Percentiles rank a stretch among this genome's conserved stretches.
phyloP scores from a whole-genome alignment of 164 flowering plant genomes.

The Brasenia schreberi region DNA sequence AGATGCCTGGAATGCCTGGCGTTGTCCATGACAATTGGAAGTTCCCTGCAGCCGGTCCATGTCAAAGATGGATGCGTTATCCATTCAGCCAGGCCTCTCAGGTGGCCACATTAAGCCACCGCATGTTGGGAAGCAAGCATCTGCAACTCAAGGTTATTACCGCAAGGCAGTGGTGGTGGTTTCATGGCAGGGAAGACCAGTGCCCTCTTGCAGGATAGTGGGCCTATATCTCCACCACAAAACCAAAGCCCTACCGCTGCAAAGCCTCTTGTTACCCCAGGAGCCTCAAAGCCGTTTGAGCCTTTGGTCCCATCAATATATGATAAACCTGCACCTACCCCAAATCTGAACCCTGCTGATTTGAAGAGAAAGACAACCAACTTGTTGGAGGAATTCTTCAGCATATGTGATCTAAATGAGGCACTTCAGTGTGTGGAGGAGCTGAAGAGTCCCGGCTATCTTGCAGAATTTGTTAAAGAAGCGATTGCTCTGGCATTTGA shows the following conservation, averaged over 20 bases:
- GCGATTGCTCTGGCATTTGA: conserved; percentile 62
- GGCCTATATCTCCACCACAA: conserved; percentile 13
- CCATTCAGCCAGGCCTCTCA: conserved; percentile 12
- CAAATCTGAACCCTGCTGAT: conserved; percentile 24
- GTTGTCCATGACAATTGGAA: conserved; percentile 78
- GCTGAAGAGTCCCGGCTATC: conserved; percentile 55
- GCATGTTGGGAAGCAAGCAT: conserved; percentile 23
- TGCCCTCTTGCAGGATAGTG: conserved; percentile 58
- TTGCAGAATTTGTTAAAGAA: conserved; percentile 70
- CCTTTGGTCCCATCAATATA: conserved; percentile 10
- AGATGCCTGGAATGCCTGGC: conserved; percentile 92
- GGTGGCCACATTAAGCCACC: conserved; percentile 39
- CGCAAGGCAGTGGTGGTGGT: conserved; percentile 65
- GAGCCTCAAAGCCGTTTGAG: conserved; percentile 3
- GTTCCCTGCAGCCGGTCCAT: conserved; percentile 49
- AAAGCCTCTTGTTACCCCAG: conserved; percentile 16
- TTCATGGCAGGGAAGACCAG: conserved; percentile 46
- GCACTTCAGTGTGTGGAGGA: conserved; percentile 83
- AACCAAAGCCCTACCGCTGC: conserved; percentile 13
- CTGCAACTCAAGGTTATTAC: conserved; percentile 53
- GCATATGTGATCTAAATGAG: conserved; percentile 47
- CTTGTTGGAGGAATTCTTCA: conserved; percentile 77
- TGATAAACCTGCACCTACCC: conserved; percentile 26
- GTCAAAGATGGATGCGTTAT: conserved; percentile 35
- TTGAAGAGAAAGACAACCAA: conserved; percentile 51